Base-by-base conservation (phyloP, 1,284 basidiomycete species). In the Boletellus sp. region DNA sequence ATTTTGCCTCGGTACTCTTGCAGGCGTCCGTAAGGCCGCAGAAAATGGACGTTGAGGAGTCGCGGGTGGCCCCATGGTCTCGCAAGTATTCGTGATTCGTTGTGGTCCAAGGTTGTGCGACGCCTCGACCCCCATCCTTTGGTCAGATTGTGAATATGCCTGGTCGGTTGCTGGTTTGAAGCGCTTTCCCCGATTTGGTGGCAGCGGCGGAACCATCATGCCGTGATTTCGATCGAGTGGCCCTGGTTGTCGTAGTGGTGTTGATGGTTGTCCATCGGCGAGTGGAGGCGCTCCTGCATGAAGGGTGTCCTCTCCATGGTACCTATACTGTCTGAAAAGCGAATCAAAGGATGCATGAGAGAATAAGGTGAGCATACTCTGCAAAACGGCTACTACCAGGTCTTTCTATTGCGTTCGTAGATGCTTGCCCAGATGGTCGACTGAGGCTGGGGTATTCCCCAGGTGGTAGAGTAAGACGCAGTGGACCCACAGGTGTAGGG, bases 381-480 rank as follows among this genome's bases (percentile, higher is more conserved):
- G 60, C 56, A 53, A 80, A 74, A 23, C 70, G 69, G 55, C 73
- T 73, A 7, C 76, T 76, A 14, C 73, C 70, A 19, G 77, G 76
- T 52, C 69, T 63, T 30, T 69, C 58, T 14, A 49, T 25, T 13
- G 45, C 45, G 32, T 55, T 55, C 55, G 54, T 43, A 27, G 45
- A 48, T 47, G 53, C 48, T 49, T 63, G 54, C 34, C 45, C 49
- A 39, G 63, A 46, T 43, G 53, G 41, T 20, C 64, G 67, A 34
- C 66, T 63, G 43, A 81, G 69, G 34, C 64, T 68, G 11, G 78
- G 76, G 39, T 73, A 71, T 53, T 79, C 79, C 36, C 73, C 72
- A 14, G 70, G 76, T 17, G 78, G 77, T 27, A 84, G 68, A 2
- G 82, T 85, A 34, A 86, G 68, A 57, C 84, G 67, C 51, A 74